Percentiles rank a stretch among this genome's conserved stretches.
Evolutionary conservation across 345 rosid species (phyloP).

Genomic region (Aegle marmelos): DNA sequence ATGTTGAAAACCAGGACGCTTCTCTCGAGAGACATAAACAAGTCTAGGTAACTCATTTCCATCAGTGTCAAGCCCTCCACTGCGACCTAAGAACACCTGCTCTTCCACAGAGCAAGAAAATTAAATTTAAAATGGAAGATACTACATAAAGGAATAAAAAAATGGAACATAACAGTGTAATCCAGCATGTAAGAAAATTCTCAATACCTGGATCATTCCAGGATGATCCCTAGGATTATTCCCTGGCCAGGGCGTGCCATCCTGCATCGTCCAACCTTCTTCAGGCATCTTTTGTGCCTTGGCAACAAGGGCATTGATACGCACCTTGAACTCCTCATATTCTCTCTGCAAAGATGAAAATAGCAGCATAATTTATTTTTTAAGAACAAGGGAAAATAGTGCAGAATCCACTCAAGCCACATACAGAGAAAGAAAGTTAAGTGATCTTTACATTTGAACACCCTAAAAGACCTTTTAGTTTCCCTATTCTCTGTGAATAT

Average conservation of each 20-base stretch:
- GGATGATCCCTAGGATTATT: conserved; percentile 99
- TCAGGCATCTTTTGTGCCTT: conserved; percentile 99
- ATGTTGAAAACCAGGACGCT: conserved; percentile 99
- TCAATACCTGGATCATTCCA: conserved; percentile 89
- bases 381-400: not conserved
- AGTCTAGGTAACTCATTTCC: conserved; percentile 99
- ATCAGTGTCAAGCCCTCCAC: conserved; percentile 96
- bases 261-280: conserved; percentile 99
- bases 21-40: conserved; percentile 99
- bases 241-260: conserved; percentile 99
- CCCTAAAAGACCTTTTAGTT: not conserved
- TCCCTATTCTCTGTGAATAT: not conserved
- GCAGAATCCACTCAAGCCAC: not conserved
- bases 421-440: not conserved
- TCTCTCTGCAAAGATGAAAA: conserved; percentile 61
- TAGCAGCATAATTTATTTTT: not conserved
- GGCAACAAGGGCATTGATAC: conserved; percentile 97
- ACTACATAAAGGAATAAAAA: not conserved
- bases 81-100: conserved; percentile 97
- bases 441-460: not conserved
- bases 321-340: conserved; percentile 98
- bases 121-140: not conserved
- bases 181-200: conserved; percentile 1
- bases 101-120: conserved; percentile 3
- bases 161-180: not conserved